These are phyloP conservation scores for Diaporthe nobilis DNA, from an alignment of 2,329 filamentous ascomycete genomes.

Conservation along the genomic window DNA sequence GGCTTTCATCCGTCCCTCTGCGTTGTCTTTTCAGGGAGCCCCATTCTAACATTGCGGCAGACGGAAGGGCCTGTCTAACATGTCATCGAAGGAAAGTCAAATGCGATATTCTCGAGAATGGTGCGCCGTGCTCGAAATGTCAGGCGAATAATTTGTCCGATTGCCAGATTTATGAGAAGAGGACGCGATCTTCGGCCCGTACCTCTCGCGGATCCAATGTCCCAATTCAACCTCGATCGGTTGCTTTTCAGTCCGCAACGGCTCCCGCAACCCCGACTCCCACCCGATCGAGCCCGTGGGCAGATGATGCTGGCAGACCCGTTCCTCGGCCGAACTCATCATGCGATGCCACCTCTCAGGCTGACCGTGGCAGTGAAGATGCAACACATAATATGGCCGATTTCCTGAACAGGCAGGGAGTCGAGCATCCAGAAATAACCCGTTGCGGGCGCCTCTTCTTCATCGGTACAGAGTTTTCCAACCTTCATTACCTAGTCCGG, in stretches of 20 bases:
- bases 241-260: not conserved
- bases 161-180: constrained; percentile 13
- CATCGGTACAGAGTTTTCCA: constrained; percentile 9
- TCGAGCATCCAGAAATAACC: constrained; percentile 3
- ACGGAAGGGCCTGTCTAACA: not conserved
- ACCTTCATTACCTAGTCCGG: constrained; percentile 3
- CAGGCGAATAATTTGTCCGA: not conserved
- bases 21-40: not conserved
- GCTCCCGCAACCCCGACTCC: not conserved
- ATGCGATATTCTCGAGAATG: not conserved
- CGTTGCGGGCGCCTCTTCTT: constrained; percentile 13
- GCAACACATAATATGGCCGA: constrained; percentile 7
- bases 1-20: not conserved
- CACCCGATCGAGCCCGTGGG: not conserved
- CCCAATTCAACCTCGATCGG: constrained; percentile 2
- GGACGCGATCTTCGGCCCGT: not conserved
- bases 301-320: no score
- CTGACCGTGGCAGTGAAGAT: constrained; percentile 2
- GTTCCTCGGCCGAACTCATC: not conserved
- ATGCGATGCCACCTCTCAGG: not conserved
- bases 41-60: not conserved
- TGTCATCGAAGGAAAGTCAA: constrained; percentile 12
- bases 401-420: not conserved
- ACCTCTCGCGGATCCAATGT: not conserved
- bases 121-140: constrained; percentile 5